A percentile compares a stretch with the other conserved stretches of the same genome.
Evolutionary conservation across 768 basidiomycete genomes (phyloP).

Genomic region (Lanmaoa rubissima): DNA sequence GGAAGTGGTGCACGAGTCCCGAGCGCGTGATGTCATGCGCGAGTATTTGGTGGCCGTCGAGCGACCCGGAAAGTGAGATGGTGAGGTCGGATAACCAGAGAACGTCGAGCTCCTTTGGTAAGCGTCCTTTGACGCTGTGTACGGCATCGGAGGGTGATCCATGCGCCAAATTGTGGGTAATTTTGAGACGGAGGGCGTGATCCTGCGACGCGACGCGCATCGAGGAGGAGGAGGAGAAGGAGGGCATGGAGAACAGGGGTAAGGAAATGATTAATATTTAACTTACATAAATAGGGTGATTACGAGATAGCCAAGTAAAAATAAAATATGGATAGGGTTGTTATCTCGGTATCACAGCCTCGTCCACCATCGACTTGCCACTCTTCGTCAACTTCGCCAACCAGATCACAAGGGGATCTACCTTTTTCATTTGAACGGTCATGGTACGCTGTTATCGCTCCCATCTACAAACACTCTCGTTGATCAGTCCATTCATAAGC

Average conservation of each 20-base stretch:
- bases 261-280: conserved; percentile 9
- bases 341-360: conserved; percentile 33
- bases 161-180: conserved; percentile 43
- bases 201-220: conserved; percentile 45
- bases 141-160: conserved; percentile 31
- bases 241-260: conserved; percentile 27
- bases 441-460: conserved; percentile 28
- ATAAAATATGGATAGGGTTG: conserved; percentile 7
- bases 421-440: conserved; percentile 20
- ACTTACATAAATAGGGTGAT: conserved; percentile 8
- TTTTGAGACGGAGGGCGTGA: conserved; percentile 44
- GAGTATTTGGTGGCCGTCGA: conserved; percentile 44
- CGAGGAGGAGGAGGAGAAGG: conserved; percentile 30
- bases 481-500: conserved; percentile 18
- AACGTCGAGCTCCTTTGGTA: conserved; percentile 45
- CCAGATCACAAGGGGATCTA: conserved; percentile 17
- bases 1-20: conserved; percentile 47
- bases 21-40: conserved; percentile 46
- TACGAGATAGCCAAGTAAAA: conserved; percentile 30
- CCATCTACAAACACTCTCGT: not conserved
- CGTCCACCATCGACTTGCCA: conserved; percentile 18
- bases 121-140: conserved; percentile 33
- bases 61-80: conserved; percentile 52
- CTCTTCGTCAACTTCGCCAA: conserved; percentile 12
- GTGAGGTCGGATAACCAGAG: conserved; percentile 47